Evolutionary conservation across 805 yeast species (phyloP), one percentile per base, ranked within the genome.

Genomic region (Metschnikowia cerradonensis): DNA sequence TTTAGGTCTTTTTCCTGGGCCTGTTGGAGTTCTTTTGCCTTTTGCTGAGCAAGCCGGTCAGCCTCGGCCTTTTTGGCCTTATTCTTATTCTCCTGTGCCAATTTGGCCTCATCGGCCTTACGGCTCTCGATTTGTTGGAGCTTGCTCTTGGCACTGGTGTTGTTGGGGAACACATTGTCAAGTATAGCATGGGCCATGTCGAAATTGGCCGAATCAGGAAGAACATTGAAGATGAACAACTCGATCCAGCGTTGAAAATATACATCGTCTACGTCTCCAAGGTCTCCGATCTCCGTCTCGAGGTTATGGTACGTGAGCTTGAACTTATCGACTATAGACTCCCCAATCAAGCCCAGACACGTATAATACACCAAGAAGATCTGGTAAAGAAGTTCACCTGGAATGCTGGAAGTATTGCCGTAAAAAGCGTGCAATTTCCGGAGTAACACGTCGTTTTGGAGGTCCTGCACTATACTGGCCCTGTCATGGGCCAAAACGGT

Each of bases 141-240:
- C 47, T 52, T 55, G 3, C 40, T 33, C 48, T 56, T 35, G 43
- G 56, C 53, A 6, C 22, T 49, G 11, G 52, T 47, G 14, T 34
- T 34, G 15, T 23, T 22, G 23, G 47, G 40, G 17, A 44, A 44
- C 20, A 23, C 22, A 4, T 44, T 57, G n/a, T 57, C 55, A n/a
- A 68, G 60, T 8, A 72, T 55, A 31, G 30, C 49, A 36, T 46
- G 55, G 2, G 78, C 71, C 30, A 65, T 63, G 5, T 57, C 58
- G 40, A 62, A 65, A 32, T 62, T 55, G 35, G 67, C 66, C 15
- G 60, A 52, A 11, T 62, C 63, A 1, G 75, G 71, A 41, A 71
- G 62, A 2, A 73, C 64, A 51, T 72, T 69, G 53, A 65, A 69
- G 15, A 68, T 66, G 49, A 64, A 66, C 51, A 72, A 59, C 30